Conservation (phyloP, 805 yeast genomes). For the Spathaspora gorwiae region DNA sequence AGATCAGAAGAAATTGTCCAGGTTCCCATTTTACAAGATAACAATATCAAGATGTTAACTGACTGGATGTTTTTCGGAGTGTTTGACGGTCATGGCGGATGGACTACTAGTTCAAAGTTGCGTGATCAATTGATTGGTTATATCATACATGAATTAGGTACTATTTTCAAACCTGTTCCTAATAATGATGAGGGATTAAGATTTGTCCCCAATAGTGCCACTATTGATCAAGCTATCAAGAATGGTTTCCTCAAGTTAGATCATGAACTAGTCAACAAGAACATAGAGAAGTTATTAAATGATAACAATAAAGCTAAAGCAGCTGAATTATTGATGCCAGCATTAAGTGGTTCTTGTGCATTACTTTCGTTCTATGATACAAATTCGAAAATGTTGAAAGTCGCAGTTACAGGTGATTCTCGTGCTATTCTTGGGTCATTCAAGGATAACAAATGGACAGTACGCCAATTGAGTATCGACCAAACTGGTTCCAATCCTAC, state of each 20-base stretch:
- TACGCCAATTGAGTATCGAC: slow-evolving; percentile 78
- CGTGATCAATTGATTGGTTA: slow-evolving; percentile 72
- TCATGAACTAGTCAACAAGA: slow-evolving; percentile 75
- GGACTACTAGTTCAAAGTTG: slow-evolving; percentile 84
- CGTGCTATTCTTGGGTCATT: slow-evolving; percentile 82
- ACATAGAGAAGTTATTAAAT: slow-evolving; percentile 64
- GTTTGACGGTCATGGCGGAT: slow-evolving; percentile 96
- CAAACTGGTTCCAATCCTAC: slow-evolving; percentile 91
- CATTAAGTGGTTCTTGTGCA: slow-evolving; percentile 93
- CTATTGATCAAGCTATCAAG: slow-evolving; percentile 74
- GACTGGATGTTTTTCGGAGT: slow-evolving; percentile 96
- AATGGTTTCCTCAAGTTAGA: slow-evolving; percentile 80
- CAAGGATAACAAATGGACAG: slow-evolving; percentile 76
- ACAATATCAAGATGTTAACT: slow-evolving; percentile 43
- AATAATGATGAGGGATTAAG: slow-evolving; percentile 21
- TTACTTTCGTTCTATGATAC: slow-evolving; percentile 84
- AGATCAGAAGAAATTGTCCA: slow-evolving; percentile 78
- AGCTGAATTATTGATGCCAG: slow-evolving; percentile 80
- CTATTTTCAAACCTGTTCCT: slow-evolving; percentile 49
- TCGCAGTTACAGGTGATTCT: slow-evolving; percentile 96
- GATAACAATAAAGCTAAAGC: slow-evolving; percentile 66
- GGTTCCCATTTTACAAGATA: slow-evolving; percentile 63
- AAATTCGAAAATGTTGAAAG: slow-evolving; percentile 61
- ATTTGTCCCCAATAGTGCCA: slow-evolving; percentile 60
- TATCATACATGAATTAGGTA: slow-evolving; percentile 74